Conservation (phyloP, 345 rosid genomes). For the Brassica incana region DNA sequence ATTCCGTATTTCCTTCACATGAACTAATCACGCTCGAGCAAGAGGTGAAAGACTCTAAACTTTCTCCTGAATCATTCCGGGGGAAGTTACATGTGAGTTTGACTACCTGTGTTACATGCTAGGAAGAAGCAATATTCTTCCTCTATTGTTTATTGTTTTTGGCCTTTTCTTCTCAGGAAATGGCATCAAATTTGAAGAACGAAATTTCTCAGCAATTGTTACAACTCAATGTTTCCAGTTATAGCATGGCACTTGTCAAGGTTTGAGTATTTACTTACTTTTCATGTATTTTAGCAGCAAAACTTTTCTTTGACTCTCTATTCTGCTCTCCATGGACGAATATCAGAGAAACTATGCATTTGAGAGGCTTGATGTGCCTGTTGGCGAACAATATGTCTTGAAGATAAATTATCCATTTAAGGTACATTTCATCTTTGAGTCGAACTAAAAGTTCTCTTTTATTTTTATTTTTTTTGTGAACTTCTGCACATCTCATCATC, state of each 20-base stretch:
- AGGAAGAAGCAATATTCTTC: neutral
- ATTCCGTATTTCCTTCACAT: slow-evolving; percentile 57
- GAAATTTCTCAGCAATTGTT: slow-evolving; percentile 71
- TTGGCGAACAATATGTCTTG: slow-evolving; percentile 79
- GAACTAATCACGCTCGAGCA: slow-evolving; percentile 71
- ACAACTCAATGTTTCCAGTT: slow-evolving; percentile 72
- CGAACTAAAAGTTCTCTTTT: neutral
- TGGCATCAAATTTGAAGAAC: slow-evolving; percentile 67
- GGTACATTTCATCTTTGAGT: slow-evolving; percentile 47
- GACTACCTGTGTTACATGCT: neutral
- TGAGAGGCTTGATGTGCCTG: slow-evolving; percentile 73
- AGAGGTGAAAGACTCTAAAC: slow-evolving; percentile 62
- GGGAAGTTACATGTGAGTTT: slow-evolving; percentile 74
- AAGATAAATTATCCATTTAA: slow-evolving; percentile 90
- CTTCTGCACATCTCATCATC: neutral
- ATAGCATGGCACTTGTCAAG: slow-evolving; percentile 87
- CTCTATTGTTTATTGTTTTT: slow-evolving; percentile 19
- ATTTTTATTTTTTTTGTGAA: neutral
- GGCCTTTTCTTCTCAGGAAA: slow-evolving; percentile 49
- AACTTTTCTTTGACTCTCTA: slow-evolving; percentile 24
- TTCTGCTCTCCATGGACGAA: slow-evolving; percentile 20
- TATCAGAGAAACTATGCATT: slow-evolving; percentile 86
- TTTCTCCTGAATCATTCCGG: slow-evolving; percentile 56
- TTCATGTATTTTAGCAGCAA: neutral
- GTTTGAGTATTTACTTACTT: slow-evolving; percentile 46